phyloP scores from a whole-genome alignment of 2,329 filamentous ascomycete species.

The Tolypocladium guangdongense region DNA sequence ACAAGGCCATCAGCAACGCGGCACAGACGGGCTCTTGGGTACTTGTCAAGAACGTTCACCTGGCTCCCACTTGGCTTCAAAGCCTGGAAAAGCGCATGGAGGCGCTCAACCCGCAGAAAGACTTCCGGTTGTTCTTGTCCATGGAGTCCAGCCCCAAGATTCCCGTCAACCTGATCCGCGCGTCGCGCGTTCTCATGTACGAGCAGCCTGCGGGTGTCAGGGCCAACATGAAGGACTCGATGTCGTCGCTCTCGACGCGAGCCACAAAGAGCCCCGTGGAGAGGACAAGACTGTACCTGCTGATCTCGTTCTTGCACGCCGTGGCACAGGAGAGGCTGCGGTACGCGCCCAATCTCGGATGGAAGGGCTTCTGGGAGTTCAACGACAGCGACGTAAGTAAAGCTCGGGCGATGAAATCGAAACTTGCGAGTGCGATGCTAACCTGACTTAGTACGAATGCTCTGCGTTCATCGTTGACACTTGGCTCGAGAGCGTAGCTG shows the following conservation, averaged over 20 bases:
- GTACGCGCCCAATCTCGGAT: constrained; percentile 87
- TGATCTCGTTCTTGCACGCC: constrained; percentile 90
- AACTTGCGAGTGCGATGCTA: background rate
- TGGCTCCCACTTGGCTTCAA: constrained; percentile 92
- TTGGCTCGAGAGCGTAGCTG: constrained; percentile 77
- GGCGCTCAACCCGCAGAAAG: constrained; percentile 81
- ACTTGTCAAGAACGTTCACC: constrained; percentile 95
- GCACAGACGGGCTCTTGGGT: constrained; percentile 93
- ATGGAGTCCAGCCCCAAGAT: constrained; percentile 98
- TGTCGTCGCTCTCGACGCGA: constrained; percentile 69
- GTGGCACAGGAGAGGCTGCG: constrained; percentile 90
- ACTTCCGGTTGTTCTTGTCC: constrained; percentile 91
- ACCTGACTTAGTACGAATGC: constrained; percentile 69
- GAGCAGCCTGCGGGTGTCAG: constrained; percentile 94
- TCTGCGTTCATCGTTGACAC: constrained; percentile 91
- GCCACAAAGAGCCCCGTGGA: constrained; percentile 79
- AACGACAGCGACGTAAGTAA: constrained; percentile 95
- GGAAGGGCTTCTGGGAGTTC: constrained; percentile 99
- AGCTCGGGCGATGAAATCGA: background rate
- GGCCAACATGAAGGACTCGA: constrained; percentile 97
- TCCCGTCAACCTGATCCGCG: constrained; percentile 86
- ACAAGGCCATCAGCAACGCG: constrained; percentile 89
- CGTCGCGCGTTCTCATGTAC: constrained; percentile 91
- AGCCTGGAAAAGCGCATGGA: constrained; percentile 95
- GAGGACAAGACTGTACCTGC: constrained; percentile 76